Base-by-base conservation (phyloP, 75 land plant species). In the Selaginella moellendorffii region DNA sequence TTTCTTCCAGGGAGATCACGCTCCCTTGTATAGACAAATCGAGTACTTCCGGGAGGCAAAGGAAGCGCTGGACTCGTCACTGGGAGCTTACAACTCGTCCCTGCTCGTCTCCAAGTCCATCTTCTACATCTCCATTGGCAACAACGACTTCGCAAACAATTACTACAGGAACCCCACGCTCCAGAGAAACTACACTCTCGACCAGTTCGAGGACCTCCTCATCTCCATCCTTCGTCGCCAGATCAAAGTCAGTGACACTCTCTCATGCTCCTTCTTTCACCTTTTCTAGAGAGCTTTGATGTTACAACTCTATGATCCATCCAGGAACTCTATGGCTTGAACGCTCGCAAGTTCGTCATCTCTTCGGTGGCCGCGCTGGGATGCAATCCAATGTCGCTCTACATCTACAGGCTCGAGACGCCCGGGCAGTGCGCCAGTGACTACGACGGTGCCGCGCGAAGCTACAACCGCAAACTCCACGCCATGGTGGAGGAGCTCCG, bases 111-210 rank as follows among this genome's bases (percentile, higher is more conserved):
- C 59, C 59, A 56, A 56, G 59, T 56, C 59, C 8, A 19, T 56
- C 21, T 56, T 56, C 59, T 56, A 56, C n/a, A 21, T 56, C 19
- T 2, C 23, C 8, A 56, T 56, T 56, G 59, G 59, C 9, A 56
- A 56, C 59, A 56, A 56, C 24, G 59, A 56, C n/a, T 56, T 56
- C n/a, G 59, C 59, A 19, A 56, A 56, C 19, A 56, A 56, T 56
- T 56, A 56, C 24, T 56, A 56, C 24, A 19, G 2, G n/a, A 56
- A 25, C 24, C 59, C n/a, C n/a, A 8, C n/a, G n/a, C 19, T 56
- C 2, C 59, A 56, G n/a, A 25, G 25, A 21, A 56, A 25, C 24
- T 56, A 56, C n/a, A 56, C 59, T 2, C 23, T 56, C 19, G 8
- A 8, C 19, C 23, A 56, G 24, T 56, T 9, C n/a, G 59, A 56